Evolutionary conservation across 2,329 filamentous ascomycete genomes (phyloP).

Genomic region (Neonectria hederae): DNA sequence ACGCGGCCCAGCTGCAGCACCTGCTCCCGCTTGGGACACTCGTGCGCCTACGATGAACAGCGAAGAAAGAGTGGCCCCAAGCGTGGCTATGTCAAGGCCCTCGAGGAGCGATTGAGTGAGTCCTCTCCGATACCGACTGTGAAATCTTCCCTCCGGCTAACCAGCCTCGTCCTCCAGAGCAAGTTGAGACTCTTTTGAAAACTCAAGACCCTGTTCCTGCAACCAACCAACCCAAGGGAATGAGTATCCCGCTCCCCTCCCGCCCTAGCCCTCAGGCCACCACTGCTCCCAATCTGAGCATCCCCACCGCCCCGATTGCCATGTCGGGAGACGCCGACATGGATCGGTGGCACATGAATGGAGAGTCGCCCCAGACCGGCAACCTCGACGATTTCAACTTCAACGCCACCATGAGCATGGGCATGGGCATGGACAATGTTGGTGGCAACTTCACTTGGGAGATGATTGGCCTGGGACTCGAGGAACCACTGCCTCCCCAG

Average conservation of each 20-base stretch:
- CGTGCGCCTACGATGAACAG: conserved; percentile 91
- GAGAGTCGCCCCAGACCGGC: conserved; percentile 61
- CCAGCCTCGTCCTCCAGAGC: conserved; percentile 64
- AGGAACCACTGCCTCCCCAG: conserved; percentile 67
- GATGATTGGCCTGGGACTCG: conserved; percentile 68
- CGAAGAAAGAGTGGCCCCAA: conserved; percentile 95
- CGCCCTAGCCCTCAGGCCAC: conserved; percentile 45
- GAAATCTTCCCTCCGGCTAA: conserved; percentile 32
- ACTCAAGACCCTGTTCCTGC: conserved; percentile 68
- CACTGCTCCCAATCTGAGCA: conserved; percentile 40
- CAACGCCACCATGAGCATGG: conserved; percentile 57
- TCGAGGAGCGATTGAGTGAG: conserved; percentile 92
- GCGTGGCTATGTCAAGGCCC: conserved; percentile 90
- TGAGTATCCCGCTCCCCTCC: conserved; percentile 40
- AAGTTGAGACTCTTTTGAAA: conserved; percentile 92
- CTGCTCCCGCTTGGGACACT: conserved; percentile 85
- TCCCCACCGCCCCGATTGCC: conserved; percentile 58
- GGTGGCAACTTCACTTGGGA: conserved; percentile 80
- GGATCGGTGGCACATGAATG: conserved; percentile 65
- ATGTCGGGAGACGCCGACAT: conserved; percentile 58
- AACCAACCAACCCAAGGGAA: conserved; percentile 45
- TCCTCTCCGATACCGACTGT: conserved; percentile 6
- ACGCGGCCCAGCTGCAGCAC: conserved; percentile 86
- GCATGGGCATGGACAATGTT: conserved; percentile 60
- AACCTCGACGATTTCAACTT: conserved; percentile 69